A percentile compares a stretch with the other conserved stretches of the same genome.
phyloP scores from a whole-genome alignment of 1,284 basidiomycete genomes.

The Lignosus rhinocerotis region DNA sequence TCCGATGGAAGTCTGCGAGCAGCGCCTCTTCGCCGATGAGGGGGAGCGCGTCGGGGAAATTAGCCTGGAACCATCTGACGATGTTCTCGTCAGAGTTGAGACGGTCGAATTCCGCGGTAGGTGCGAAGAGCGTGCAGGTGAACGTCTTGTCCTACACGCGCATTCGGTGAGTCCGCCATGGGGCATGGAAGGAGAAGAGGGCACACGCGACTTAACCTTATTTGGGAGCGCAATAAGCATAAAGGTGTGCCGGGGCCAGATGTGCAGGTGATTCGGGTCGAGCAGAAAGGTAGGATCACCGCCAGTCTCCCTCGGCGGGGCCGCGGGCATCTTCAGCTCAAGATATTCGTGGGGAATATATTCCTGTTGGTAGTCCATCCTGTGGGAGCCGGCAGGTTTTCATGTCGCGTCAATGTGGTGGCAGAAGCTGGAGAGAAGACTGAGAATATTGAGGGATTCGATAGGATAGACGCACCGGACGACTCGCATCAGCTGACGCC shows the following conservation, averaged over 20 bases:
- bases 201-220: constrained; percentile 55
- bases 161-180: constrained; percentile 26
- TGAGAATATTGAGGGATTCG: constrained; percentile 10
- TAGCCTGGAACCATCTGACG: constrained; percentile 74
- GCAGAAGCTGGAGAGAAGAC: constrained; percentile 17
- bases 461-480: constrained; percentile 60
- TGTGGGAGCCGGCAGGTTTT: constrained; percentile 38
- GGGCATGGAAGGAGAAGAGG: constrained; percentile 28
- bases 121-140: constrained; percentile 93
- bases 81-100: constrained; percentile 63
- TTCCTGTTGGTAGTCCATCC: constrained; percentile 92
- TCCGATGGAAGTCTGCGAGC: constrained; percentile 74
- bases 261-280: constrained; percentile 95
- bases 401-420: constrained; percentile 14
- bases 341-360: constrained; percentile 96
- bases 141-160: constrained; percentile 74
- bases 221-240: constrained; percentile 99
- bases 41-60: constrained; percentile 87
- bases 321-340: constrained; percentile 93
- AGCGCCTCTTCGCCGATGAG: constrained; percentile 83
- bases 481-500: constrained; percentile 87
- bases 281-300: constrained; percentile 75
- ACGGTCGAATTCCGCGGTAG: constrained; percentile 74
- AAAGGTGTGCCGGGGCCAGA: constrained; percentile 98
- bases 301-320: constrained; percentile 47